Evolutionary conservation across 2,329 filamentous ascomycete genomes (phyloP).

Genomic region (Fusarium sp.): DNA sequence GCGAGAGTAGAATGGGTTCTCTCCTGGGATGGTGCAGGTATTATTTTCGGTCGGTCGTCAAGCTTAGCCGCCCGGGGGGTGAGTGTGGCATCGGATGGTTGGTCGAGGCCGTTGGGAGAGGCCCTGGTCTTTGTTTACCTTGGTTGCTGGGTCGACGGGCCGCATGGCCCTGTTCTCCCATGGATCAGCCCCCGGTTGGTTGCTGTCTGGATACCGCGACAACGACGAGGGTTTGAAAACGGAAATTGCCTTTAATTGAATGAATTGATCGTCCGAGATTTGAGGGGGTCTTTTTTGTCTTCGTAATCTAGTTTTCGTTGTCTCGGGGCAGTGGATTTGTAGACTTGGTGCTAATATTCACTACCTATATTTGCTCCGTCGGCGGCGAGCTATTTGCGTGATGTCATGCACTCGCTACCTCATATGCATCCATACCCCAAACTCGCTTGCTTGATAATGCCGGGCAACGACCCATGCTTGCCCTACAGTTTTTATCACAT

Average conservation of each 20-base stretch:
- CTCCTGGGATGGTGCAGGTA: slow-evolving; percentile 40
- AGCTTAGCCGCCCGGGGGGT: slow-evolving; percentile 10
- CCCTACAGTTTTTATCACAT: slow-evolving; percentile 9
- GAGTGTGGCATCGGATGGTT: slow-evolving; percentile 45
- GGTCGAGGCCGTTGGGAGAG: slow-evolving; percentile 39
- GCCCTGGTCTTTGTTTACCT: slow-evolving; percentile 47
- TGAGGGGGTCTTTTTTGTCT: neutral
- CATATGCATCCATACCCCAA: neutral
- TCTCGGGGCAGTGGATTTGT: slow-evolving; percentile 4
- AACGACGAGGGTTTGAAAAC: slow-evolving; percentile 23
- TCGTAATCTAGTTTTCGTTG: neutral
- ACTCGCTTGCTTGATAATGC: slow-evolving; percentile 2
- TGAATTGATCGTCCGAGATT: slow-evolving; percentile 1
- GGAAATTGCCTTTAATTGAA: slow-evolving; percentile 16
- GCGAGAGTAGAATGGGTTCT: slow-evolving; percentile 25
- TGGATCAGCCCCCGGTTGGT: slow-evolving; percentile 5
- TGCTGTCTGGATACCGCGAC: slow-evolving; percentile 27
- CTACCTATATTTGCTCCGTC: neutral
- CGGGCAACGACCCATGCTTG: slow-evolving; percentile 6
- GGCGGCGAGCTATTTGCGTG: slow-evolving; percentile 14
- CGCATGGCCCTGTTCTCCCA: slow-evolving; percentile 1
- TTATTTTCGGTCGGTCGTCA: slow-evolving; percentile 15
- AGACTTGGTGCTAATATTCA: slow-evolving; percentile 23
- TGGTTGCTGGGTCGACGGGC: slow-evolving; percentile 48
- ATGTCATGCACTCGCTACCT: slow-evolving; percentile 31